phyloP scores from a whole-genome alignment of 139 green algal species.

The Volvox africanus region DNA sequence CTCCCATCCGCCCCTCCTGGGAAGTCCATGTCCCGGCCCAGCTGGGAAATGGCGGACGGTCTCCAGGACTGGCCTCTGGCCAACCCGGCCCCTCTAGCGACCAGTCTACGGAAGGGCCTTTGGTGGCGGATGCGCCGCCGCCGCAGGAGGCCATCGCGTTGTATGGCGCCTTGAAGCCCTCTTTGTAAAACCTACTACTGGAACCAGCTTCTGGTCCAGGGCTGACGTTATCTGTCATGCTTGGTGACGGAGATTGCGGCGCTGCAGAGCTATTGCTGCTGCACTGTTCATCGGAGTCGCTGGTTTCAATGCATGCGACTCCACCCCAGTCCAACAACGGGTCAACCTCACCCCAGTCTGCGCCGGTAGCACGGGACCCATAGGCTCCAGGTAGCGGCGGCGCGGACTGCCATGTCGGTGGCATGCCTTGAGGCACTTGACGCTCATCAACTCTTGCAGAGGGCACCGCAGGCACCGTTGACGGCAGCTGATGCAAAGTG shows the following conservation, averaged over 20 bases:
- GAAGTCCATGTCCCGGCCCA: background rate
- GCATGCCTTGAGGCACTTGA: too few relatives aligned
- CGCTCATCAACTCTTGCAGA: too few relatives aligned
- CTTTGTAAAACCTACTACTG: too few relatives aligned
- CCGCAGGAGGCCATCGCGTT: background rate
- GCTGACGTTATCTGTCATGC: background rate
- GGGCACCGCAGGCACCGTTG: too few relatives aligned
- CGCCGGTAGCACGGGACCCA: background rate
- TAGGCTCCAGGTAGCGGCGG: too few relatives aligned
- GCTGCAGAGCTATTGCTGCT: background rate
- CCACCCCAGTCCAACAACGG: slow-evolving; percentile 32
- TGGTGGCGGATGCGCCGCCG: background rate
- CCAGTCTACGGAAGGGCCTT: background rate
- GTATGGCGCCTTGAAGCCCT: too few relatives aligned
- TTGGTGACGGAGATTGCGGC: background rate
- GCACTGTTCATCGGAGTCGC: background rate
- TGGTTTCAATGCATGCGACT: background rate
- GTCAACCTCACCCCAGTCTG: slow-evolving; percentile 26
- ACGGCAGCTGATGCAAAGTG: too few relatives aligned
- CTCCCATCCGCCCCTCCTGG: background rate
- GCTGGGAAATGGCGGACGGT: background rate
- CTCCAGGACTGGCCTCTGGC: background rate
- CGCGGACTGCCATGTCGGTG: too few relatives aligned
- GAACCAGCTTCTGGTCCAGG: background rate
- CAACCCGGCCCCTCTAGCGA: background rate